Conservation (phyloP, 2,329 filamentous ascomycete genomes). For the Nigrospora sphaerica region DNA sequence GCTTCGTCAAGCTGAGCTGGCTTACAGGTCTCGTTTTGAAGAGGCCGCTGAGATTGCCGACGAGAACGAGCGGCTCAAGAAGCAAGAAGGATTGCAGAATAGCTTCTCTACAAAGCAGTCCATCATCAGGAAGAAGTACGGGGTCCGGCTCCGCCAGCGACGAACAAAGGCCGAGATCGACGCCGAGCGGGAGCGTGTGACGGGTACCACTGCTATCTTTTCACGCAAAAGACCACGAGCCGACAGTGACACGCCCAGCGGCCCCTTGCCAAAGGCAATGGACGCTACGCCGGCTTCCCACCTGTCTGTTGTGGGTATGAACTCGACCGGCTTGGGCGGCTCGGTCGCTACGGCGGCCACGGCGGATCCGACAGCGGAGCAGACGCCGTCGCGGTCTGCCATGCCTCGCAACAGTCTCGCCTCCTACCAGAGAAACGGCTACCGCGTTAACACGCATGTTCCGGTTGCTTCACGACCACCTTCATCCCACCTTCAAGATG, state of each 20-base stretch:
- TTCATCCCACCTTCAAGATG: conserved; percentile 4
- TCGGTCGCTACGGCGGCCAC: conserved; percentile 17
- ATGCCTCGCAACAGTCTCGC: conserved; percentile 15
- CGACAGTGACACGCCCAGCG: conserved; percentile 6
- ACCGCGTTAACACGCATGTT: conserved; percentile 19
- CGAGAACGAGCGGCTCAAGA: conserved; percentile 18
- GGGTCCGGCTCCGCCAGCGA: conserved; percentile 44
- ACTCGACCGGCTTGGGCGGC: conserved; percentile 14
- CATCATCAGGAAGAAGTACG: conserved; percentile 49
- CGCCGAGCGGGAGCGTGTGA: conserved; percentile 32
- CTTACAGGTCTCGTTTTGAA: conserved; percentile 33
- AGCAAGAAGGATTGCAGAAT: conserved; percentile 39
- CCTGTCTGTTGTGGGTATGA: conserved; percentile 17
- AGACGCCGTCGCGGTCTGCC: neutral
- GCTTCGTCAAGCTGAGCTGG: conserved; percentile 26
- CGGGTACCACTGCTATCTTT: conserved; percentile 19
- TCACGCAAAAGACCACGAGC: conserved; percentile 18
- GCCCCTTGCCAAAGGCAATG: too few species aligned
- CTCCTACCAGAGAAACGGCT: conserved; percentile 19
- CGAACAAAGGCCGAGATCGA: conserved; percentile 39
- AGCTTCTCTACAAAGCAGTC: conserved; percentile 49
- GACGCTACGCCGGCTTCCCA: neutral
- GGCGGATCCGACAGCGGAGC: conserved; percentile 12
- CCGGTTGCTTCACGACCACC: conserved; percentile 3
- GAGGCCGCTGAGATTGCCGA: conserved; percentile 31